A percentile compares a stretch with the other conserved stretches of the same genome.
Evolutionary conservation across 1,284 basidiomycete species (phyloP).

Genomic region (Puccinia novopanici): DNA sequence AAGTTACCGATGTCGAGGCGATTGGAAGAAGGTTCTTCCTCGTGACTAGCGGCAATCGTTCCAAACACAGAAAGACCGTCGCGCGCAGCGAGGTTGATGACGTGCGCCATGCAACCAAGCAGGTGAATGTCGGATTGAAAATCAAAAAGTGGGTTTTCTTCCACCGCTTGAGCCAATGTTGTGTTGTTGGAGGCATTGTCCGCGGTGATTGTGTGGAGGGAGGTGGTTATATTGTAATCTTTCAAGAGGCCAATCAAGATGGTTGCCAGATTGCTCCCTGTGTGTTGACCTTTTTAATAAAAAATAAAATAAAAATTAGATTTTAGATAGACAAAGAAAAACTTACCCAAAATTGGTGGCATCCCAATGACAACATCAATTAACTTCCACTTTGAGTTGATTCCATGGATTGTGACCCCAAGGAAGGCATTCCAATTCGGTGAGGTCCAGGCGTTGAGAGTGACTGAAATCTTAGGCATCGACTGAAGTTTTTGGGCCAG

Average conservation of each 20-base stretch:
- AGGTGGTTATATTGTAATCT: neutral
- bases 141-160: neutral
- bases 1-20: neutral
- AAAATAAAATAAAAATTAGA: neutral
- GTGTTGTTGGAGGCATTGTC: too few species aligned
- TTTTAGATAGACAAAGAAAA: too few species aligned
- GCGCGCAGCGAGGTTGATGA: conserved; percentile 29
- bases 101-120: conserved; percentile 23
- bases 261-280: neutral
- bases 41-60: neutral
- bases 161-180: too few species aligned
- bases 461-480: neutral
- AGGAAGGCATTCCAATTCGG: conserved; percentile 1
- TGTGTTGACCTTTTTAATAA: neutral
- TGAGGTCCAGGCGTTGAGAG: conserved; percentile 11
- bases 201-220: too few species aligned
- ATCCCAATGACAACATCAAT: neutral
- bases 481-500: too few species aligned
- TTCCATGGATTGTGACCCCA: neutral
- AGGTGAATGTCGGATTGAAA: neutral
- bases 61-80: neutral
- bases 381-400: too few species aligned
- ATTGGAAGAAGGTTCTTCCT: neutral
- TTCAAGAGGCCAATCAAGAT: neutral
- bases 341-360: neutral